Evolutionary conservation across 192 early-diverging fungal genomes (phyloP), one percentile per base, ranked within the genome.

Genomic region (Coemansia sp.): DNA sequence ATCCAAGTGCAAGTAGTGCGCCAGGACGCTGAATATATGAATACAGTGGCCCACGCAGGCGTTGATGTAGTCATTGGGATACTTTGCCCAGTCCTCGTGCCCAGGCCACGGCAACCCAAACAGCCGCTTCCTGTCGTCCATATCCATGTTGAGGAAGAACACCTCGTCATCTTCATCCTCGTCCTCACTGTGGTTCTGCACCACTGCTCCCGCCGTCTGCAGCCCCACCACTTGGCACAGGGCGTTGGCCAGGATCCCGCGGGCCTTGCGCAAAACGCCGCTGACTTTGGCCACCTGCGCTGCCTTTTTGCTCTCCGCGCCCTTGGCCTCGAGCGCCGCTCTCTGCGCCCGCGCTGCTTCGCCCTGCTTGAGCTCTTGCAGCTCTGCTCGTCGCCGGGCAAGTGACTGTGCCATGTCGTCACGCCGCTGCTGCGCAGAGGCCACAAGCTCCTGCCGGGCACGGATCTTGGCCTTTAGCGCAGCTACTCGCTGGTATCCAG

Each of bases 51-150:
- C 74, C 32, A 79, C 74, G 27, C 82, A 84, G 3, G 82, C 76
- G 45, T 79, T 79, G 17, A 84, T 66, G 49, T 84, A 84, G 59
- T 79, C 82, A 38, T 59, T 62, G 8, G 82, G 77, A 27, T 74
- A 79, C 66, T 76, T 74, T 31, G 63, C 57, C 82, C 82, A 84
- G 58, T 79, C 77, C 22, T 74, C 73, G 36, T 27, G 47, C 25
- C 74, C 62, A 3, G 77, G 82, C 82, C 82, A 84, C n/a, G 77
- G 67, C 60, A 84, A 46, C 22, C 77, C 77, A 67, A 76, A 76
- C 65, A 76, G 68, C 38, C 68, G 65, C 29, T 65, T 40, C 20
- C 64, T 43, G 41, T 62, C 70, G 20, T 68, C 71, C 56, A 74
- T 63, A 29, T 60, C 65, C 25, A 64, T 46, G 20, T 19, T 58